A percentile compares a stretch with the other conserved stretches of the same genome.
phyloP scores from a whole-genome alignment of 345 rosid species.

The Populus alba region DNA sequence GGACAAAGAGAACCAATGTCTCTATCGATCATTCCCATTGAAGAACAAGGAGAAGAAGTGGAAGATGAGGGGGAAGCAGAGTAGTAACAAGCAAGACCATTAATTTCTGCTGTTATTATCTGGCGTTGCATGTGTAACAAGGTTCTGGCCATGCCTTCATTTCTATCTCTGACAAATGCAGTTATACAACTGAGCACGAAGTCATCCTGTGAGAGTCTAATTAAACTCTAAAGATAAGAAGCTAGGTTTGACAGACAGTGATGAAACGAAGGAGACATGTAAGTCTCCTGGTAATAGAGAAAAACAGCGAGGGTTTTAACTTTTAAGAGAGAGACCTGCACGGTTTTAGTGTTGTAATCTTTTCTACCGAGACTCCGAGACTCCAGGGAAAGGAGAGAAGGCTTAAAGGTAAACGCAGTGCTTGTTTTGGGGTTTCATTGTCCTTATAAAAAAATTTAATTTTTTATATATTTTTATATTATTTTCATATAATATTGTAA shows the following conservation, averaged over 20 bases:
- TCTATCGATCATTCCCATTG: slow-evolving; percentile 34
- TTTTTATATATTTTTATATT: no score
- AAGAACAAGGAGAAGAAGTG: background rate
- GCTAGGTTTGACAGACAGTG: slow-evolving; percentile 5
- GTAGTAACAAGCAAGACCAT: slow-evolving; percentile 2
- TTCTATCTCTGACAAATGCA: slow-evolving; percentile 42
- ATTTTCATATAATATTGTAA: no score
- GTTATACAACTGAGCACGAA: slow-evolving; percentile 41
- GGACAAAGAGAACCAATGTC: slow-evolving; percentile 50
- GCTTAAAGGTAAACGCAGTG: background rate
- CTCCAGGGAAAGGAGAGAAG: background rate
- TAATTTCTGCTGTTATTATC: slow-evolving; percentile 4
- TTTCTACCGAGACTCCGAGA: background rate
- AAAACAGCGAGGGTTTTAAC: slow-evolving; percentile 17
- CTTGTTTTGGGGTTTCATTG: no score
- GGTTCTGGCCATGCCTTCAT: slow-evolving; percentile 34
- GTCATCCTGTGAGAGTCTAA: slow-evolving; percentile 28
- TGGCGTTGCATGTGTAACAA: slow-evolving; percentile 18
- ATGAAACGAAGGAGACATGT: background rate
- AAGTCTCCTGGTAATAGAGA: background rate
- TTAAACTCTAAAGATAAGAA: background rate
- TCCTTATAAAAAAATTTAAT: no score
- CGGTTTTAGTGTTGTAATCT: background rate
- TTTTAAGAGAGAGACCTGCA: slow-evolving; percentile 25
- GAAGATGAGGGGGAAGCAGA: slow-evolving; percentile 17